These are phyloP conservation scores for Claviceps pusilla DNA, from an alignment of 2,329 filamentous ascomycete species.

Conservation along the genomic window DNA sequence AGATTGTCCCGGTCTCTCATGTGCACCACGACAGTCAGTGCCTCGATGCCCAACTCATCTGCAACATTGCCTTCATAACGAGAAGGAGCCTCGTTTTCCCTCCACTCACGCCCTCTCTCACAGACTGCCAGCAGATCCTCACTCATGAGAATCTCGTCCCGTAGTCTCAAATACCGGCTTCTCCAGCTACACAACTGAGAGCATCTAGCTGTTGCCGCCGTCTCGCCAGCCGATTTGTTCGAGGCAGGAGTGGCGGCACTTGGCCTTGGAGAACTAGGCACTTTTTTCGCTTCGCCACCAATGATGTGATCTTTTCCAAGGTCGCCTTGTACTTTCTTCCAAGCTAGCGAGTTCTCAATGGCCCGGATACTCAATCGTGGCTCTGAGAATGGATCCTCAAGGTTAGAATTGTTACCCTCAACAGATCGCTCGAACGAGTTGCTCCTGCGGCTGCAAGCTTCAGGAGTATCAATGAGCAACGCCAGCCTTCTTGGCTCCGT, in stretches of 20 bases:
- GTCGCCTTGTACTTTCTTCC: slow-evolving; percentile 10
- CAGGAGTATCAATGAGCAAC: neutral
- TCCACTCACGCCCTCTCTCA: slow-evolving; percentile 5
- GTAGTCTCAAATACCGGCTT: slow-evolving; percentile 25
- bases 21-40: slow-evolving; percentile 37
- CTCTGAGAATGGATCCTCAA: slow-evolving; percentile 4
- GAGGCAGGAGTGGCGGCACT: neutral
- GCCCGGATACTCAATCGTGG: slow-evolving; percentile 14
- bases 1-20: slow-evolving; percentile 34
- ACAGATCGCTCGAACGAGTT: neutral
- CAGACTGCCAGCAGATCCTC: slow-evolving; percentile 22
- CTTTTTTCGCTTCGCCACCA: neutral
- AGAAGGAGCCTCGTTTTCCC: slow-evolving; percentile 2
- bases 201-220: slow-evolving; percentile 1
- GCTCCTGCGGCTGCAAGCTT: slow-evolving; percentile 1
- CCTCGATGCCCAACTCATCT: slow-evolving; percentile 28
- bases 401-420: neutral
- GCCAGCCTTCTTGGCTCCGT: neutral
- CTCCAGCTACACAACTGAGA: slow-evolving; percentile 28
- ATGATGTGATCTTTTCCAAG: slow-evolving; percentile 3
- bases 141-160: slow-evolving; percentile 25
- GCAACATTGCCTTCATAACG: neutral
- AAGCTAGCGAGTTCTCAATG: slow-evolving; percentile 15
- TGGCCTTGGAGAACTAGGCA: neutral
- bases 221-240: neutral